Conservation (phyloP, 2,329 filamentous ascomycete species). For the Thelonectria rubi region DNA sequence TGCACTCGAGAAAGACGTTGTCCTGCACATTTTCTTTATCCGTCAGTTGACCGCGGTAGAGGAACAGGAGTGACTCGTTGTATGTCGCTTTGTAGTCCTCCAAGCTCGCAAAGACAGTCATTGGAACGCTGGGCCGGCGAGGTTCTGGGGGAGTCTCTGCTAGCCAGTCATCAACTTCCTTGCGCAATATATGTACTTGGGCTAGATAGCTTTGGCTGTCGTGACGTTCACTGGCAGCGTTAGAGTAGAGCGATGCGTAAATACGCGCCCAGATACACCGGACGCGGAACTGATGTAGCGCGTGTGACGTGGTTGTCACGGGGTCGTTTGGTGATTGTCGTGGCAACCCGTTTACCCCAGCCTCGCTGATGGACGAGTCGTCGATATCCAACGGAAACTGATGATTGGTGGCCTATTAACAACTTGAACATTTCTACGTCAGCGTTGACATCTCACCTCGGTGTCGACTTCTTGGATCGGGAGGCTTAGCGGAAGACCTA, state of each 20-base stretch:
- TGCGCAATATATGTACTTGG: background rate
- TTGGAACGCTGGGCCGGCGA: background rate
- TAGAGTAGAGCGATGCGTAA: slow-evolving; percentile 14
- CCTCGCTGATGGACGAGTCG: background rate
- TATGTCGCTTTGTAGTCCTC: slow-evolving; percentile 24
- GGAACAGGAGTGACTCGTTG: slow-evolving; percentile 32
- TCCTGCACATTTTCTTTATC: slow-evolving; percentile 14
- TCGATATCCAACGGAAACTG: slow-evolving; percentile 10
- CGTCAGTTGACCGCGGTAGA: slow-evolving; percentile 37
- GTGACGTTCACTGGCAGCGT: background rate
- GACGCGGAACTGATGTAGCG: slow-evolving; percentile 1
- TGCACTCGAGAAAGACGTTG: slow-evolving; percentile 35
- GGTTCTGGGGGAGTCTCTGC: slow-evolving; percentile 5
- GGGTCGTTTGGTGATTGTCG: background rate
- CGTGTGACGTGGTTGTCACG: background rate
- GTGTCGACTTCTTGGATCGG: slow-evolving; percentile 13
- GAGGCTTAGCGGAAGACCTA: slow-evolving; percentile 16
- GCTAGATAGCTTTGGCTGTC: background rate
- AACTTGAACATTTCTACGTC: background rate
- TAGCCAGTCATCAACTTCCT: slow-evolving; percentile 20
- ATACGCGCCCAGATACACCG: slow-evolving; percentile 12
- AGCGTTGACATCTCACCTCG: background rate
- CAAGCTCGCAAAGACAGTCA: slow-evolving; percentile 9
- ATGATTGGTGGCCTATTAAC: background rate
- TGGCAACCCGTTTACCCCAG: background rate